phyloP scores from a whole-genome alignment of 352 stramenopile species.

The Phytophthora fragariaefolia region DNA sequence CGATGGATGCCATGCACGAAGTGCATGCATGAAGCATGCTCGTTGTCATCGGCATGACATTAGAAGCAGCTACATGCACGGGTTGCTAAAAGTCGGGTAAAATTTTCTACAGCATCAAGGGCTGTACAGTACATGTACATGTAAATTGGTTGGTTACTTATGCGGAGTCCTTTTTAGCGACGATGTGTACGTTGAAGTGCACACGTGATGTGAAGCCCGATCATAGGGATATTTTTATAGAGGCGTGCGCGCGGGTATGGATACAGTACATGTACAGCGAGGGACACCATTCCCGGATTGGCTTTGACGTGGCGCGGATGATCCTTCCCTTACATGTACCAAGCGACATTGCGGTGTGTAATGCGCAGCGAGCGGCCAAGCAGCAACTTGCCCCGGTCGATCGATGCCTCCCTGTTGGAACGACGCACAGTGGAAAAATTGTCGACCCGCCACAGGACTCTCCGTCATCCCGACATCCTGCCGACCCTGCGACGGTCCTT shows the following conservation, averaged over 20 bases:
- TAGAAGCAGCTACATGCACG: too few species aligned
- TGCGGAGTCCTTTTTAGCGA: conserved; percentile 24
- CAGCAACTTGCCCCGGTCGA: conserved; percentile 22
- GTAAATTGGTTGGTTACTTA: too few species aligned
- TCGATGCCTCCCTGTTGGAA: conserved; percentile 16
- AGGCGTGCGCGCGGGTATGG: conserved; percentile 8
- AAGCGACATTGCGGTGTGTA: conserved; percentile 29
- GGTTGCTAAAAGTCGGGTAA: too few species aligned
- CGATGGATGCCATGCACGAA: too few species aligned
- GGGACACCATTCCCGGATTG: conserved; percentile 17
- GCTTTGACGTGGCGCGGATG: conserved; percentile 26
- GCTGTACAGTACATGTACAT: conserved; percentile 8
- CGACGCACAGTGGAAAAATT: conserved; percentile 11
- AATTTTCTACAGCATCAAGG: conserved; percentile 24
- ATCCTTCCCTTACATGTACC: conserved; percentile 8
- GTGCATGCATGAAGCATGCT: too few species aligned
- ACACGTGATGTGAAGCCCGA: conserved; percentile 13
- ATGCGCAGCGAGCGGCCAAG: conserved; percentile 33
- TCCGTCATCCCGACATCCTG: too few species aligned
- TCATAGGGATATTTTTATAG: conserved; percentile 37
- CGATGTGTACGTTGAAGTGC: conserved; percentile 39
- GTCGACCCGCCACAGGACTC: too few species aligned
- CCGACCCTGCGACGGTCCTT: too few species aligned
- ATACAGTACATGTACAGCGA: conserved; percentile 17
- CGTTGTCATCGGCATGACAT: too few species aligned